A percentile compares a stretch with the other conserved stretches of the same genome.
Conservation (phyloP, 176 grass and related monocot species). For the Juncus effusus region DNA sequence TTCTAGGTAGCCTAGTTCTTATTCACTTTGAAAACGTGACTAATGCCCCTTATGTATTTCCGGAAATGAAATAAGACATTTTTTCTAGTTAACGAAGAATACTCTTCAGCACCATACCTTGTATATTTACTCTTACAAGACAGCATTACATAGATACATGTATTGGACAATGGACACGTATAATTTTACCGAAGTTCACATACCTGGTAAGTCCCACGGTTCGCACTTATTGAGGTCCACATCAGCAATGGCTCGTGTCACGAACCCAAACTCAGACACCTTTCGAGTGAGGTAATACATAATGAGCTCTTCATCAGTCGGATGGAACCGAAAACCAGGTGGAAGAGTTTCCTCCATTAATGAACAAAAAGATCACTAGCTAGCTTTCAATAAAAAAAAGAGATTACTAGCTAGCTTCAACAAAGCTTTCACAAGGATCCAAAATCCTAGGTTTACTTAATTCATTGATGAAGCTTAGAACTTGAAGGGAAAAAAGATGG, state of each 20-base stretch:
- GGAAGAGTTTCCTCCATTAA: constrained; percentile 45
- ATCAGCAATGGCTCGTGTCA: constrained; percentile 33
- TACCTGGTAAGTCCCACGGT: constrained; percentile 52
- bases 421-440: constrained; percentile 1
- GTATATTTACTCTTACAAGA: too few relatives aligned
- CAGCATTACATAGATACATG: too few relatives aligned
- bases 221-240: constrained; percentile 52
- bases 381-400: not conserved
- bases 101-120: too few relatives aligned
- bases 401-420: not conserved
- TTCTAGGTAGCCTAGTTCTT: too few relatives aligned
- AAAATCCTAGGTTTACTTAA: not conserved
- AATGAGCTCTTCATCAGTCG: constrained; percentile 49
- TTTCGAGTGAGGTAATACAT: constrained; percentile 40
- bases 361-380: not conserved
- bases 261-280: constrained; percentile 37
- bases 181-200: not conserved
- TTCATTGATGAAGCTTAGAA: not conserved
- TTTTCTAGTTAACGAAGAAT: too few relatives aligned
- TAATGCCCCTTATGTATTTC: too few relatives aligned
- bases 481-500: not conserved
- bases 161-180: not conserved
- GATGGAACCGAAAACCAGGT: constrained; percentile 51
- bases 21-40: too few relatives aligned
- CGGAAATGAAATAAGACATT: too few relatives aligned